Base-by-base conservation (phyloP, 148 eudicot genomes). In the Amaranthus palmeri region DNA sequence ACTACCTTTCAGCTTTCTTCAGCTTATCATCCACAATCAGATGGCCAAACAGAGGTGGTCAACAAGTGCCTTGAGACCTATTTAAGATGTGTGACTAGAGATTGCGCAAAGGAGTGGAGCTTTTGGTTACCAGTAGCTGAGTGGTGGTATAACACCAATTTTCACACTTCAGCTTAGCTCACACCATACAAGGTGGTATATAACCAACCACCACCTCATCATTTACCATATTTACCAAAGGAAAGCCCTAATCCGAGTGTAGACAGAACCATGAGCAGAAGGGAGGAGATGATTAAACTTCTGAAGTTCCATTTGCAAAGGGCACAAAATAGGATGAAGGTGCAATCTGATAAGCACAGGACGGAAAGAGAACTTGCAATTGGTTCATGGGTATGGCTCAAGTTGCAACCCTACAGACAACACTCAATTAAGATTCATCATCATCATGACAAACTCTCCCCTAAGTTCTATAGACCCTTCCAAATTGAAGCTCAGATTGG, bases 71-170 rank as follows among this genome's bases (percentile, higher is more conserved):
- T 67, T 10, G 46, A 11, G 6, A 36, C 70, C 3, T 67, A 67
- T 12, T 15, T 67, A 67, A 25, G 70, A 10, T 67, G 46, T 5
- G 50, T 67, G 70, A 4, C 15, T 6, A 2, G 43, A 1, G 55
- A 36, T 2, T 3, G 3, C 0, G 56, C 70, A 18, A 51, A 25
- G 13, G 56, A 51, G 7, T 51, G 45, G 15, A 4, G 40, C 4
- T 45, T 43, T 10, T 67, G 57, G 56, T 6, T 18, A 5, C 5
- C 17, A 3, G 3, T 67, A 8, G 70, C 45, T 25, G 58, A 67
- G 25, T 67, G 47, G 70, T 67, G 57, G 56, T 67, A 67, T 6
- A 67, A 67, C 40, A 67, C 70, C 4, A 18, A 13, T 11, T 51
- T 15, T 4, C 70, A 67, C 36, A 18, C 70, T 4, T 10, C 46